Base-by-base conservation (phyloP, 345 rosid genomes). In the Euclidium syriacum region DNA sequence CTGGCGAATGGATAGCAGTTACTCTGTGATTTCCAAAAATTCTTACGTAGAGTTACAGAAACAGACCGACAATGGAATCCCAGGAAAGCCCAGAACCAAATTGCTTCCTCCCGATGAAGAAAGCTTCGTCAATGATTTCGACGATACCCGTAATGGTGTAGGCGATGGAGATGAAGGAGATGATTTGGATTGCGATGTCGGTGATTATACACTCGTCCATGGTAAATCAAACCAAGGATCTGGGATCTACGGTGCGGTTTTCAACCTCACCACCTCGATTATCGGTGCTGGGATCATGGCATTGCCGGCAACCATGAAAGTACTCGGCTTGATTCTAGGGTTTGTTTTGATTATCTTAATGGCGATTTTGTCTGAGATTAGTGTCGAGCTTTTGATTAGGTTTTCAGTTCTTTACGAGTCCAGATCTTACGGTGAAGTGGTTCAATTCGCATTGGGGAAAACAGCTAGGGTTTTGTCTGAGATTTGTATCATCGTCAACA, bases 201-300 rank as follows among this genome's bases (percentile, higher is more conserved):
- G 77, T 49, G 72, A 75, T 29, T 76, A 66, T 7, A 58, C 85
- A 3, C 77, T 73, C 25, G 64, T 62, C 26, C 33, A 18, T 20
- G 73, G 52, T 6, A 76, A 74, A 69, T 26, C 78, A 4, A 26
- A 34, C 54, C 32, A 64, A 17, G 87, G 84, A 43, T 84, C 97
- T 61, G 88, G 85, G 5, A 29, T 85, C 39, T 65, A 74, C 32
- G 99, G 99, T 7, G 97, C 97, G 1, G 97, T 94, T 59, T 94
- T 90, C 39, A 94, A 94, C 46, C 92, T 94, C 48, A 75, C 99
- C 43, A 94, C 99, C 3, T 53, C 99, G 0, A 74, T 94, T 62
- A 84, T 94, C 61, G 99, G 99, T 10, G 99, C 99, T 12, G 99
- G 99, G 52, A 90, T 94, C 56, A 94, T 94, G 99, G 97, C 99